These are phyloP conservation scores for Globisporangium alternatum DNA, from an alignment of 352 stramenopile genomes.

Conservation along the genomic window DNA sequence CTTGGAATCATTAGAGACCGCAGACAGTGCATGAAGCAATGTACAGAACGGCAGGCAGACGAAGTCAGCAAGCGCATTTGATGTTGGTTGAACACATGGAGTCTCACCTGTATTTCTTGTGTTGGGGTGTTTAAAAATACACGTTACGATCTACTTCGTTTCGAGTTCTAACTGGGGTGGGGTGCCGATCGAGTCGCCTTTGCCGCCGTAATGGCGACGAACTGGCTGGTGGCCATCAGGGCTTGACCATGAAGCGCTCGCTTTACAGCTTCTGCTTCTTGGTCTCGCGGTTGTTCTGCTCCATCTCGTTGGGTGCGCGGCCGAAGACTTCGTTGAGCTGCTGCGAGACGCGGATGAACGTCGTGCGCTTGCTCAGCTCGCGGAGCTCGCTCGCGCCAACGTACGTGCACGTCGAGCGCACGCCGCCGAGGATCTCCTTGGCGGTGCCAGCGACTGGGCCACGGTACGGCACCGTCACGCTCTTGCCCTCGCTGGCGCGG, in stretches of 20 bases:
- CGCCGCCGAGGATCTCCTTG: slow-evolving; percentile 90
- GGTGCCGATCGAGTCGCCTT: not conserved
- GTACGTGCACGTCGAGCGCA: slow-evolving; percentile 92
- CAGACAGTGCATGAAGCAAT: not conserved
- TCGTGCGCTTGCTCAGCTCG: slow-evolving; percentile 92
- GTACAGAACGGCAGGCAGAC: not conserved
- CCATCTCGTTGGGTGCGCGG: slow-evolving; percentile 72
- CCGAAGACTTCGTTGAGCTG: slow-evolving; percentile 92
- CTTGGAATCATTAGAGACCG: not conserved
- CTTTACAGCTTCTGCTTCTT: slow-evolving; percentile 61
- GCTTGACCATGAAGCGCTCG: not conserved
- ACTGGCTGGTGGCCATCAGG: not conserved
- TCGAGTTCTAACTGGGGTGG: slow-evolving; percentile 4
- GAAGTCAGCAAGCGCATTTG: not conserved
- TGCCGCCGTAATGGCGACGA: not conserved
- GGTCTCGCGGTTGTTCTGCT: slow-evolving; percentile 35
- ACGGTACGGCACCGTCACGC: slow-evolving; percentile 86
- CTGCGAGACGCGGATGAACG: slow-evolving; percentile 92
- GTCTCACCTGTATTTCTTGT: slow-evolving; percentile 16
- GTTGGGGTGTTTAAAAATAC: slow-evolving; percentile 18
- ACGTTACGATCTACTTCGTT: slow-evolving; percentile 15
- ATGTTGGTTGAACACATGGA: slow-evolving; percentile 14
- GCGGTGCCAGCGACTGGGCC: slow-evolving; percentile 76
- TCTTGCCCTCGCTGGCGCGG: slow-evolving; percentile 90
- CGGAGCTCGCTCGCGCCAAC: slow-evolving; percentile 87